Percentiles rank a stretch among this genome's conserved stretches.
phyloP scores from a whole-genome alignment of 1,139 yeast species.

The Suhomyces chickasaworum region DNA sequence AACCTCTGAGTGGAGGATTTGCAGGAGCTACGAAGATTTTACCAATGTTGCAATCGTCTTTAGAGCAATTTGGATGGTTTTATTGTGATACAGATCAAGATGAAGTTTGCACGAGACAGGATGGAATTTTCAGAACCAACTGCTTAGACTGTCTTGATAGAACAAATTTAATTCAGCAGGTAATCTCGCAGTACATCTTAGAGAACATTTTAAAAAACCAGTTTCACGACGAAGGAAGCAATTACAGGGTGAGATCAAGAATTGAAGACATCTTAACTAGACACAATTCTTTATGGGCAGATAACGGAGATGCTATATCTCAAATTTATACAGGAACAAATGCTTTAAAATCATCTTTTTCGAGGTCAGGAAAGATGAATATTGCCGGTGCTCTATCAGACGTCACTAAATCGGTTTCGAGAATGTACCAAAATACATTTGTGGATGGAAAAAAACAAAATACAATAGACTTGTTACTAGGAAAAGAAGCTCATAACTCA shows the following conservation, averaged over 20 bases:
- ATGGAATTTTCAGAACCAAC: constrained; percentile 88
- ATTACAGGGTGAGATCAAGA: constrained; percentile 25
- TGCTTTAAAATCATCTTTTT: constrained; percentile 90
- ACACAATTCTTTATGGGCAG: constrained; percentile 93
- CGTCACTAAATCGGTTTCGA: constrained; percentile 91
- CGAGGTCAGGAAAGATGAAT: constrained; percentile 94
- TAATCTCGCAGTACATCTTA: constrained; percentile 61
- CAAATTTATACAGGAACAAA: constrained; percentile 97
- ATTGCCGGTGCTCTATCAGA: constrained; percentile 95
- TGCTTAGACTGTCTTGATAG: constrained; percentile 95
- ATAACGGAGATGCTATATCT: constrained; percentile 95
- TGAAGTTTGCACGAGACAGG: constrained; percentile 65
- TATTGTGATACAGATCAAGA: constrained; percentile 51
- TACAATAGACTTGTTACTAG: constrained; percentile 82
- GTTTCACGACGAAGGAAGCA: constrained; percentile 21
- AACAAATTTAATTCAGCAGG: constrained; percentile 91
- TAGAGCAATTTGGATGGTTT: constrained; percentile 74
- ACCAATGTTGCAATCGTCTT: constrained; percentile 61
- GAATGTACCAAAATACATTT: constrained; percentile 95
- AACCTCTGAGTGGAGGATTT: constrained; percentile 72
- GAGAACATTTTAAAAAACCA: constrained; percentile 64
- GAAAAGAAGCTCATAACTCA: constrained; percentile 72
- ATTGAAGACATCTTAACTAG: constrained; percentile 55
- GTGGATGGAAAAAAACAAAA: constrained; percentile 89
- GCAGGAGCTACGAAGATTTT: constrained; percentile 76